Conservation (phyloP, 768 basidiomycete genomes). For the Russula vinacea region DNA sequence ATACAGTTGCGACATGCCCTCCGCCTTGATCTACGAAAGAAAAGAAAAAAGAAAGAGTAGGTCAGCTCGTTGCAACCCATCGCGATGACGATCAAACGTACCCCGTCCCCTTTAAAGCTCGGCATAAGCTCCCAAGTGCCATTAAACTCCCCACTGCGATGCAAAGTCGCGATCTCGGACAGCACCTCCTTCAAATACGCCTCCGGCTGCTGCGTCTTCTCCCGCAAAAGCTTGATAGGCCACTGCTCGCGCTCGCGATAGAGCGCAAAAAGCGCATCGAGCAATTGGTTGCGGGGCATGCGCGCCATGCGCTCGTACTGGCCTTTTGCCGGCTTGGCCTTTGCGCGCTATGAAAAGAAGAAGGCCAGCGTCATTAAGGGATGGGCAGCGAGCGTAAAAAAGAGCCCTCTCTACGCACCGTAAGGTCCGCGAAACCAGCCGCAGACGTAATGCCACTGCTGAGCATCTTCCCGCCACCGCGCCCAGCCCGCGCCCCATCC, state of each 20-base stretch:
- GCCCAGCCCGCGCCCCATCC: constrained; percentile 67
- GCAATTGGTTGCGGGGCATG: constrained; percentile 82
- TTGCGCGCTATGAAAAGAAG: constrained; percentile 53
- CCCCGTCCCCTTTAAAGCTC: constrained; percentile 63
- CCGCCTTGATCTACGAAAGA: constrained; percentile 36
- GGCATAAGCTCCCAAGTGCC: constrained; percentile 79
- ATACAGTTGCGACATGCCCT: constrained; percentile 35
- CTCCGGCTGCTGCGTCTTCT: constrained; percentile 83
- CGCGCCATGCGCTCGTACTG: constrained; percentile 88
- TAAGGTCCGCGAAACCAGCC: constrained; percentile 59
- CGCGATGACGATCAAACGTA: constrained; percentile 34
- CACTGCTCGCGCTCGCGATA: constrained; percentile 82
- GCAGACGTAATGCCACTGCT: constrained; percentile 69
- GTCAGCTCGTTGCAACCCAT: background rate
- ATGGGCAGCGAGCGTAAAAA: no score
- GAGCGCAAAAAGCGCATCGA: constrained; percentile 74
- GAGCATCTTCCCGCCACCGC: constrained; percentile 72
- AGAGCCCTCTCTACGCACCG: constrained; percentile 46
- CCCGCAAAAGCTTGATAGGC: constrained; percentile 72
- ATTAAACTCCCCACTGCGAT: constrained; percentile 77
- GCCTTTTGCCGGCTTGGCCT: constrained; percentile 64
- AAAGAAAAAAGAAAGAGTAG: constrained; percentile 25
- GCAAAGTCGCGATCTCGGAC: constrained; percentile 67
- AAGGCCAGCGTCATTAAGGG: background rate
- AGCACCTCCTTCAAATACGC: constrained; percentile 83